phyloP scores from a whole-genome alignment of 1,284 basidiomycete species.

The Peniophora sp. region DNA sequence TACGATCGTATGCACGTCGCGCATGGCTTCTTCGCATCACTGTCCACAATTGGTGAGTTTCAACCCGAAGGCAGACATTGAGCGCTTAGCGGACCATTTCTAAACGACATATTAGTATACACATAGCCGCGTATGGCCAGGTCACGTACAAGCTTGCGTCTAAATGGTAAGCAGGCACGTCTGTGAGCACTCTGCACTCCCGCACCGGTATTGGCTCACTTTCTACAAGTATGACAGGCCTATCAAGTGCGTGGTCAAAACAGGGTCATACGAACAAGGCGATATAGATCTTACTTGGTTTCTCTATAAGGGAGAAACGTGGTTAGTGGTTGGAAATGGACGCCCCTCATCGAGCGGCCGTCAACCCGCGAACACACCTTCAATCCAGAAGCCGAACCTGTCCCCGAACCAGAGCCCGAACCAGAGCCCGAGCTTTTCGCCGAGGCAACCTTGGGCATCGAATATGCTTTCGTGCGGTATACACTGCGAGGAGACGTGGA shows the following conservation, averaged over 20 bases:
- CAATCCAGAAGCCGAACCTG: no score
- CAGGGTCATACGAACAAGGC: no score
- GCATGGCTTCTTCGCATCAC: slow-evolving; percentile 41
- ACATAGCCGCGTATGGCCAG: not conserved
- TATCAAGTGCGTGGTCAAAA: not conserved
- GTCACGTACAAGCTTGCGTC: not conserved
- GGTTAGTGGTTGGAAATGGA: no score
- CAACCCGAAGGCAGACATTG: not conserved
- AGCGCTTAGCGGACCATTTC: not conserved
- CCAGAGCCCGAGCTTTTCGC: no score
- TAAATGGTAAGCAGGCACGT: not conserved
- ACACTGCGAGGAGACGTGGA: no score
- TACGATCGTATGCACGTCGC: slow-evolving; percentile 25
- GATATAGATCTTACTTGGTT: no score
- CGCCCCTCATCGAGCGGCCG: no score
- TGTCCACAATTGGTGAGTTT: slow-evolving; percentile 14
- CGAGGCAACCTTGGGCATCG: no score
- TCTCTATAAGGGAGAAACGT: no score
- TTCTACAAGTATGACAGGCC: not conserved
- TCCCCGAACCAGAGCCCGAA: no score
- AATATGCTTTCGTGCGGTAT: no score
- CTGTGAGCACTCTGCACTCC: not conserved
- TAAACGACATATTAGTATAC: not conserved
- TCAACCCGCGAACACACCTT: no score
- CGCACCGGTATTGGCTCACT: not conserved